Evolutionary conservation across 2,329 filamentous ascomycete species (phyloP), one percentile per base, ranked within the genome.

Genomic region (Teratosphaeria nubilosa): DNA sequence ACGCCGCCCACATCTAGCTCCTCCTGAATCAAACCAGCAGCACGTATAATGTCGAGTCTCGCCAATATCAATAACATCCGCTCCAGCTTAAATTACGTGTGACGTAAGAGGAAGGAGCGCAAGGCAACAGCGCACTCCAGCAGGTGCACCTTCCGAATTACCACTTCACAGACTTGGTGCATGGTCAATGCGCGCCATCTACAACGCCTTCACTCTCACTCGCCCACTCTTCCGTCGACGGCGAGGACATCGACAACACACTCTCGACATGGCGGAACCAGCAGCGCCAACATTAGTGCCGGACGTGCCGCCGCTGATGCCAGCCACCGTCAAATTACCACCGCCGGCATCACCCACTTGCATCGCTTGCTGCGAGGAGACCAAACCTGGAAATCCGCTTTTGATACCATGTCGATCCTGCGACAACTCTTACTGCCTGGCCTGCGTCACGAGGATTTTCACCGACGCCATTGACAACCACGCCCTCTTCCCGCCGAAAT

Each of bases 401-500:
- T 55, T 68, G 30, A 57, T 62, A 22, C 72, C 74, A 24, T 76
- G 74, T 60, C 63, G 63, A 6, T 13, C 6, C 2, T 76, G 73
- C 58, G 16, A 58, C 1, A 65, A 55, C 57, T 32, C 63, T 20
- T 75, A 69, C 60, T 77, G 75, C 60, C 55, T 51, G 13, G 37
- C 60, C 3, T 79, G 77, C 51, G 60, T 78, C 14, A 72, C 67
- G 53, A 57, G 62, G 4, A 74, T 76, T 71, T 79, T 79, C 63
- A 60, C 73, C 0, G 62, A 67, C 5, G 75, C 76, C 14, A 74
- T 69, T 58, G 70, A 66, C 34, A 70, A 77, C 56, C 65, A 69
- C 45, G 63, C 69, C 0, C 65, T 68, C 27, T 79, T 79, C 77
- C 77, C 76, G 2, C 75, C 77, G 2, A 69, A 70, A 27, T 81